Conservation (phyloP, 352 stramenopile species). For the Phytophthora nicotianae region DNA sequence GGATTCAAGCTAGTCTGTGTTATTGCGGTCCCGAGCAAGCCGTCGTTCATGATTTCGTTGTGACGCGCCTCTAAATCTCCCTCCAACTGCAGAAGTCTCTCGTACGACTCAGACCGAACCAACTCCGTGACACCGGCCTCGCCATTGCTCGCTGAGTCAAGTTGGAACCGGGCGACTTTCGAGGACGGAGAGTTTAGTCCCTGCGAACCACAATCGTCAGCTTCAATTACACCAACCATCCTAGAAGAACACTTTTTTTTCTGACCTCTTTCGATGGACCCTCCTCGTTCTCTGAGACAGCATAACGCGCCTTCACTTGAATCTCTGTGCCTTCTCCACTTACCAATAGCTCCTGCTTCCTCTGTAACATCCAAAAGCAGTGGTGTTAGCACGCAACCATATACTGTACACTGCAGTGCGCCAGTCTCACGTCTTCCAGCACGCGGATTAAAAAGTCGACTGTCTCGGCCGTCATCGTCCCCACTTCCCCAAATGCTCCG, state of each 20-base stretch:
- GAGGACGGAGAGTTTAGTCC: background rate
- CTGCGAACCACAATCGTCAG: constrained; percentile 10
- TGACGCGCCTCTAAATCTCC: constrained; percentile 75
- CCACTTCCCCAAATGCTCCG: constrained; percentile 51
- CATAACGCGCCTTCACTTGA: constrained; percentile 6
- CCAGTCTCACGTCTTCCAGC: constrained; percentile 57
- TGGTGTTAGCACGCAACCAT: background rate
- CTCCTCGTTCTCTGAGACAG: background rate
- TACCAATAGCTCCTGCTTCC: constrained; percentile 49
- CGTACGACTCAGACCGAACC: constrained; percentile 68
- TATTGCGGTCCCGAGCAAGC: constrained; percentile 31
- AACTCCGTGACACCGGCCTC: constrained; percentile 20
- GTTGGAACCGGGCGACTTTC: constrained; percentile 9
- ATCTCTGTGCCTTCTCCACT: constrained; percentile 8
- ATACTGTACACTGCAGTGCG: background rate
- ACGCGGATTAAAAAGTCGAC: constrained; percentile 72
- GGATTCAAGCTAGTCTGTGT: too few species aligned
- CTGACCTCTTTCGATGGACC: constrained; percentile 14
- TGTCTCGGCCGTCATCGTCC: constrained; percentile 61
- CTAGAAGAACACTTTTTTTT: background rate
- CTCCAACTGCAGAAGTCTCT: constrained; percentile 76
- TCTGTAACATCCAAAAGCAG: constrained; percentile 24
- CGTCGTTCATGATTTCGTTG: constrained; percentile 68
- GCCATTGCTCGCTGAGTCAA: constrained; percentile 12
- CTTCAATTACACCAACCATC: background rate